Base-by-base conservation (phyloP, 2,329 filamentous ascomycete species). In the Trichoderma citrinoviride region DNA sequence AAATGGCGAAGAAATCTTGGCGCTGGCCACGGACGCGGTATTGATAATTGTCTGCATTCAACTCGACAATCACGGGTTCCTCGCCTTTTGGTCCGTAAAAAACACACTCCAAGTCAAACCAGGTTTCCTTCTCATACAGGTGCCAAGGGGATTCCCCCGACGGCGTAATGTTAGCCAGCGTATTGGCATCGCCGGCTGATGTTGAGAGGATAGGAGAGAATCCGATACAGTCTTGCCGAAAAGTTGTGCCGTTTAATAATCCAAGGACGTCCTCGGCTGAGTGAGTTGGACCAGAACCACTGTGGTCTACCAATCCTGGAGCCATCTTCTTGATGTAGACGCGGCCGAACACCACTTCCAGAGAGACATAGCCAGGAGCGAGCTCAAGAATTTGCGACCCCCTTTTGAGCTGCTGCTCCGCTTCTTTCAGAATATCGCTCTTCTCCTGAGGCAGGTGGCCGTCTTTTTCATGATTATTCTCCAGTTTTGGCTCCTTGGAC, bases 171-270 rank as follows among this genome's bases (percentile, higher is more conserved):
- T 25, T 12, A 10, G 68, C 66, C 5, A 75, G 44, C 2, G 62
- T 12, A 19, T 72, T 68, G 7, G 67, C 70, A 61, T 77, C 75
- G 17, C 68, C 61, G 6, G 68, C 71, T 8, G 67, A 66, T 1
- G 71, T 71, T 3, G 75, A 71, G 7, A 77, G 68, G 15, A 70
- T 70, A 5, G 72, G 66, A 5, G 74, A 71, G 44, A 76, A 77
- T 1, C 69, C 70, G 1, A 73, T 53, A 1, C 56, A 50, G 3
- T 61, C 62, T 23, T 65, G 53, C 7, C 17, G 44, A 54, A 58
- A 56, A 5, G 67, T 61, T 1, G 56, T 14, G 4, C 37, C 44
- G 21, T 70, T 69, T 14, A 68, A 27, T 8, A 53, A 40, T 3
- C 61, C 46, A 12, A 69, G 27, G 7, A 71, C 61, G n/a, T 66